Evolutionary conservation across 225 moss, liverwort and hornwort genomes (phyloP), one percentile per base, ranked within the genome.

Genomic region (Climacium dendroides): DNA sequence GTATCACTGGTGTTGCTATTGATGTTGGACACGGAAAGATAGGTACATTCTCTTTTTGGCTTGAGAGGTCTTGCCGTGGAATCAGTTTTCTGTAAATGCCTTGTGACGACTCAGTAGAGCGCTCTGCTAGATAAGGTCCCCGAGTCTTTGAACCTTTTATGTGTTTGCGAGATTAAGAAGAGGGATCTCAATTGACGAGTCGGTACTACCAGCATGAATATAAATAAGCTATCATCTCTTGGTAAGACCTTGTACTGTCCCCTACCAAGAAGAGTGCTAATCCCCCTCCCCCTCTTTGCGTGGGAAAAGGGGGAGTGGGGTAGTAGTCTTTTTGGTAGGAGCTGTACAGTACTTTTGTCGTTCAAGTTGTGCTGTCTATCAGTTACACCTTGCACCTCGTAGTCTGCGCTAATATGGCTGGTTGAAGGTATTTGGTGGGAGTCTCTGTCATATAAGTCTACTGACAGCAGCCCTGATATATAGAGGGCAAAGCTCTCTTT

Each of bases 21-120:
- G 98, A 99, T 90, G 84, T 95, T 77, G 98, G 98, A 50, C 97
- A 99, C 78, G 98, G 98, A 60, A 99, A 99, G 95, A 95, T 94
- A 92, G 98, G 98, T 98, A 91, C 70, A 78, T 87, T 85, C 82
- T 80, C 53, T 71, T 78, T 24, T 74, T 74, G 61, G 24, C 61
- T 61, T 64, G 73, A 60, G 59, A 84, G 77, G 10, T 87, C 37
- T 37, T 81, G 43, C 82, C 53, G 60, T 52, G 50, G 50, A 71
- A 45, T 63, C 29, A 54, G 4, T 32, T 87, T 82, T 60, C 22
- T 74, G 67, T 32, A 63, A 82, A 47, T 80, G 29, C 70, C 79
- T 58, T 88, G 63, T 77, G 86, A 76, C 50, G 69, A 57, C 59
- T 74, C 52, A 86, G 34, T 86, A 66, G 30, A 65, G 50, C 32